phyloP scores from a whole-genome alignment of 148 eudicot genomes.

The Salicornia ramosissima region DNA sequence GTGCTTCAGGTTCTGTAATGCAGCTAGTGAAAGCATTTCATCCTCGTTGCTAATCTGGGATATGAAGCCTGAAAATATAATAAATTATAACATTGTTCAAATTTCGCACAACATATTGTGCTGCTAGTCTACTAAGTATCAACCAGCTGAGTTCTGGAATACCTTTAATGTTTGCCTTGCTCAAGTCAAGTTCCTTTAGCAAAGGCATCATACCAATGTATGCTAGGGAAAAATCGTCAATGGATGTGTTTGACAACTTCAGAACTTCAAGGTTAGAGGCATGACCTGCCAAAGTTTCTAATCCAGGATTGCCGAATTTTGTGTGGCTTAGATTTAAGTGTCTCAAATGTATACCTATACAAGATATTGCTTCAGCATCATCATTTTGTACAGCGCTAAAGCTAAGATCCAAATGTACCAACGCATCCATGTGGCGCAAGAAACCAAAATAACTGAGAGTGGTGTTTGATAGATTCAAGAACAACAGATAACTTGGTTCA shows the following conservation, averaged over 20 bases:
- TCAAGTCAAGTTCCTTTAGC: constrained; percentile 58
- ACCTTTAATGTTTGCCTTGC: constrained; percentile 69
- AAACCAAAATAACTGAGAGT: constrained; percentile 41
- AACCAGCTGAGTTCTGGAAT: constrained; percentile 8
- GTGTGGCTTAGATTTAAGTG: constrained; percentile 67
- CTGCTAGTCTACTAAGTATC: too few species aligned
- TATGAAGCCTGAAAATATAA: constrained; percentile 41
- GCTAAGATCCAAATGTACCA: constrained; percentile 75
- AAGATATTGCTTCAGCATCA: constrained; percentile 42
- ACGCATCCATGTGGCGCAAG: constrained; percentile 43
- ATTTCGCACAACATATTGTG: background rate
- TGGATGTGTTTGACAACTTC: constrained; percentile 44
- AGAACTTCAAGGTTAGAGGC: constrained; percentile 68
- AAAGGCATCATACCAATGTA: constrained; percentile 68
- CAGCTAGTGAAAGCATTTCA: constrained; percentile 44
- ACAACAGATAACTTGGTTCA: constrained; percentile 39
- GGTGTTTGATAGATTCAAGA: constrained; percentile 63
- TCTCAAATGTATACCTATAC: constrained; percentile 51
- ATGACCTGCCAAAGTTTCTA: constrained; percentile 65
- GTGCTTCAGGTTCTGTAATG: constrained; percentile 44
- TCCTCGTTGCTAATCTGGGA: constrained; percentile 33
- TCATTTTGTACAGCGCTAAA: constrained; percentile 42
- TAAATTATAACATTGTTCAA: background rate
- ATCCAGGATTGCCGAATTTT: constrained; percentile 58
- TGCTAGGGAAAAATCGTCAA: constrained; percentile 59